Evolutionary conservation across 768 basidiomycete species (phyloP).

Genomic region (Termitomyces sp.): DNA sequence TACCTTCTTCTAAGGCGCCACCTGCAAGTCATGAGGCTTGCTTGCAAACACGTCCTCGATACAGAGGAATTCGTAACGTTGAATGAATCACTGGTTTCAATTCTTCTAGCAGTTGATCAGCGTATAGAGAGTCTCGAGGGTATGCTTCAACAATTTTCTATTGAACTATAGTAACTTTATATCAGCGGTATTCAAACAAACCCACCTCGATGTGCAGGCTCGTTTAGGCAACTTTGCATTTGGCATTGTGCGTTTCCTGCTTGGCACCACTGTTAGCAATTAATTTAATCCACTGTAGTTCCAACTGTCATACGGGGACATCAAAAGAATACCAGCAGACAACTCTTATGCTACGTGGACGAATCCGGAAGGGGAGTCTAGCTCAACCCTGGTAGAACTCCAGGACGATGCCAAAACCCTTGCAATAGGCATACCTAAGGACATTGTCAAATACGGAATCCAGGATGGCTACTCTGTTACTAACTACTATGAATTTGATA

Average conservation of each 20-base stretch:
- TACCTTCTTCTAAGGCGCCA: conserved; percentile 30
- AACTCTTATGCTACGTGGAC: conserved; percentile 27
- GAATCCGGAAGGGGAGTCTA: conserved; percentile 16
- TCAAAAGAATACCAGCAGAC: conserved; percentile 24
- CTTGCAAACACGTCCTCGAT: conserved; percentile 30
- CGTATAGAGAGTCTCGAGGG: conserved; percentile 30
- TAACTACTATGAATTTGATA: conserved; percentile 28
- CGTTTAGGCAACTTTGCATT: conserved; percentile 32
- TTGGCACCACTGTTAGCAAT: not conserved
- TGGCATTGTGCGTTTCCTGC: conserved; percentile 24
- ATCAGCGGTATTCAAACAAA: conserved; percentile 31
- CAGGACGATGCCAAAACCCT: conserved; percentile 13
- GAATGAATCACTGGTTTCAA: conserved; percentile 26
- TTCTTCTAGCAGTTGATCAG: conserved; percentile 25
- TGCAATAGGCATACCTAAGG: conserved; percentile 13
- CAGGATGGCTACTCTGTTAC: conserved; percentile 27
- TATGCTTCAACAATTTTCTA: not conserved
- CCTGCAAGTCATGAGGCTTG: conserved; percentile 24
- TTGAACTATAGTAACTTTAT: not conserved
- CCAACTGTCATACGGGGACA: conserved; percentile 28
- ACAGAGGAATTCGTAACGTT: conserved; percentile 24
- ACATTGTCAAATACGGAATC: conserved; percentile 27
- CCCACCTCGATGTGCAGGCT: conserved; percentile 26
- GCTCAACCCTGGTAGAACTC: conserved; percentile 10
- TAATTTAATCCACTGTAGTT: conserved; percentile 16